Base-by-base conservation (phyloP, 139 green algal species). In the Axilococcus clingmanii region DNA sequence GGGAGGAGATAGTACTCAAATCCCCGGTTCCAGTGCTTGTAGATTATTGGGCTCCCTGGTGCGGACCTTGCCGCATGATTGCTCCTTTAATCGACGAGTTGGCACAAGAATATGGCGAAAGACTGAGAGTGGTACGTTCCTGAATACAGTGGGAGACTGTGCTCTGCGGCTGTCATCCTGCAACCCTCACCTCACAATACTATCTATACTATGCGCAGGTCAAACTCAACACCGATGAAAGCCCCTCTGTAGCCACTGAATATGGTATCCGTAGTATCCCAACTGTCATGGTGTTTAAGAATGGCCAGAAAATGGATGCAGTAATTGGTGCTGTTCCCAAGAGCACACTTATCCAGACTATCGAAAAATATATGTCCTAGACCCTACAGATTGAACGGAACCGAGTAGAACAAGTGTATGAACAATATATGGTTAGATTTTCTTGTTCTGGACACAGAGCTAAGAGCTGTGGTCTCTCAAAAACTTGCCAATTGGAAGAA, bases 211-310 rank as follows among this genome's bases (percentile, higher is more conserved):
- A 20, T 9, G 30, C 62, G 58, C 76, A 88, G 81, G 69, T 86
- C n/a, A 96, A 96, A 70, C 67, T 99, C 9, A 97, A 99, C 87
- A 99, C 92, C 20, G 92, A 99, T 44, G 87, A 98, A 76, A 86
- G 67, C 61, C 91, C 91, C 16, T 62, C 65, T 46, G 72, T 94
- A 11, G 92, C 92, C 19, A 94, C 86, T 12, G 84, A 97, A 65
- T 95, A 94, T 59, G 89, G 88, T 47, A 97, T 99, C 57, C 70
- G 92, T 28, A 85, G 63, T 66, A 98, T 98, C 29, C 91, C 91
- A 17, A 98, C 91, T 35, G 79, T 95, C 15, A 97, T 97, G 85
- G 77, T 97, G 40, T 97, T 96, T 73, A 96, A 97, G 78, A 55
- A 65, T 37, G 65, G 91, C 34, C 63, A 91, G 66, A 98, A 97